These are phyloP conservation scores for Paramecium tetraurelia DNA, from an alignment of 73 alveolate genomes.

Conservation along the genomic window DNA sequence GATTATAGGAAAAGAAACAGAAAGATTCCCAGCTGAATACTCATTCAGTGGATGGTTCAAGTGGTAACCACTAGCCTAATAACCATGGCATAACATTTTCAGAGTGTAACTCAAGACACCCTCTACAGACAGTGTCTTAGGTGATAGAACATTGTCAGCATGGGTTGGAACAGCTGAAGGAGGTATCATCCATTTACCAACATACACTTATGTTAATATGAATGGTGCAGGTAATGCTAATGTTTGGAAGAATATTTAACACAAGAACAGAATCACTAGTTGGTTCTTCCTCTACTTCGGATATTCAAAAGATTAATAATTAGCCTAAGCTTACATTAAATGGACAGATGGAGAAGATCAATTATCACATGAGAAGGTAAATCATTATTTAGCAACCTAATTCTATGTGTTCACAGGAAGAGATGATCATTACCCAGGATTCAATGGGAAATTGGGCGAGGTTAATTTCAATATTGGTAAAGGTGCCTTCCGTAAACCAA, in stretches of 20 bases:
- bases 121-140: conserved; percentile 2
- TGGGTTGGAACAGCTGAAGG: conserved; percentile 38
- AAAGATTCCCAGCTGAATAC: conserved; percentile 20
- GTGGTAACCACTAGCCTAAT: conserved; percentile 40
- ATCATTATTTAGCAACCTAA: conserved; percentile 24
- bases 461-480: neutral
- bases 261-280: neutral
- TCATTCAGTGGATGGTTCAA: conserved; percentile 61
- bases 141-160: conserved; percentile 36
- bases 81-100: conserved; percentile 57
- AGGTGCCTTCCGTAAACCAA: neutral
- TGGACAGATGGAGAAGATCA: conserved; percentile 34
- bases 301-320: neutral
- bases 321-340: neutral
- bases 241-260: conserved; percentile 7
- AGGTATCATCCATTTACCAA: conserved; percentile 41
- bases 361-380: neutral
- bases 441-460: neutral
- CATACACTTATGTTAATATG: conserved; percentile 45
- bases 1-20: neutral
- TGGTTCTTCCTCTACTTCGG: conserved; percentile 44
- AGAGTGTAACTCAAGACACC: conserved; percentile 47
- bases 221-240: conserved; percentile 50
- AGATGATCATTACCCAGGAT: conserved; percentile 32
- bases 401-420: neutral